phyloP scores from a whole-genome alignment of 805 yeast genomes.

The Barnettozyma sp. region DNA sequence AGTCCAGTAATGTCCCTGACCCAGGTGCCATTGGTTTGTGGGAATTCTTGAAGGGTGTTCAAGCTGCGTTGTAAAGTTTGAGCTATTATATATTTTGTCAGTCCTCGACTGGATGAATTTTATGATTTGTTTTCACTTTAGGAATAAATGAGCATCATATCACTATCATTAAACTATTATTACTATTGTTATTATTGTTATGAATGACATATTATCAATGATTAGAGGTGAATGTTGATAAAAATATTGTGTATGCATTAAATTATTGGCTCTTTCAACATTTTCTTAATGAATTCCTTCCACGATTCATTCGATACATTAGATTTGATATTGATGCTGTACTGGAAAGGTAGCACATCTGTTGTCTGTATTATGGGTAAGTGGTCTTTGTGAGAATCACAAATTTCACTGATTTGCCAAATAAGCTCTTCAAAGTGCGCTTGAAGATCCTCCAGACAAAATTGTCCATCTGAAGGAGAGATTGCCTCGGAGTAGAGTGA shows the following conservation, averaged over 20 bases:
- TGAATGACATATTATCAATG: no score
- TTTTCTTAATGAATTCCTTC: conserved; percentile 35
- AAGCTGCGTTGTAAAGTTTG: conserved; percentile 14
- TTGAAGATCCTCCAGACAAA: conserved; percentile 9
- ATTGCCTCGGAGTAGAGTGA: conserved; percentile 11
- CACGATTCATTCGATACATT: conserved; percentile 23
- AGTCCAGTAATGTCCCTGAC: conserved; percentile 65
- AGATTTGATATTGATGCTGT: conserved; percentile 30
- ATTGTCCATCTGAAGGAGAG: not conserved
- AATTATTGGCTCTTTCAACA: conserved; percentile 25
- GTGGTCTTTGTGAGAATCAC: conserved; percentile 52
- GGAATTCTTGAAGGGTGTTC: conserved; percentile 38
- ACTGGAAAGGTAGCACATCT: conserved; percentile 62
- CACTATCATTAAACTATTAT: no score
- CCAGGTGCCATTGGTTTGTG: conserved; percentile 92
- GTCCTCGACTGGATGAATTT: no score
- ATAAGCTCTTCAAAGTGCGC: conserved; percentile 37
- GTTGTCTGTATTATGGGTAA: conserved; percentile 69
- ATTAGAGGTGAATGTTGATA: no score
- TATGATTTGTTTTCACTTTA: no score
- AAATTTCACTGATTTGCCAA: conserved; percentile 41
- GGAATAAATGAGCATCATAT: no score
- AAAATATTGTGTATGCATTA: not conserved
- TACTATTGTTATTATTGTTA: no score
- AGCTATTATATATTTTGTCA: not conserved